Base-by-base conservation (phyloP, 208 protist species). In the Leptomonas pyrrhocoris region DNA sequence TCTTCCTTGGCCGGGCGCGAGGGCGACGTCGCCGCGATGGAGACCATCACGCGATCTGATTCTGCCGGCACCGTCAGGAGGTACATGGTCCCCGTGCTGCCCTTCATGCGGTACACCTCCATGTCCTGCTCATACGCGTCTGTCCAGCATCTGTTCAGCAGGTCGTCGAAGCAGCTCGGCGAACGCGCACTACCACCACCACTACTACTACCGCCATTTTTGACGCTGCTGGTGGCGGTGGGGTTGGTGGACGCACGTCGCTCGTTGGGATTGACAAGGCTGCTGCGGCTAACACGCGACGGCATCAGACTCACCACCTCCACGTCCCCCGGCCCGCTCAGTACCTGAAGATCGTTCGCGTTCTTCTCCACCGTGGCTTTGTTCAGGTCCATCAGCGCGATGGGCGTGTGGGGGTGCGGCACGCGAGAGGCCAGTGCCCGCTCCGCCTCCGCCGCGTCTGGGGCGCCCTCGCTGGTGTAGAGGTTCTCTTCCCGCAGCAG, bases 91-190 rank as follows among this genome's bases (percentile, higher is more conserved):
- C 70, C 69, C 34, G 69, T 69, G 30, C 67, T 50, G 59, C 59
- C 69, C 34, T 85, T 61, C 50, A 81, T 65, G 23, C 80, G 80
- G 71, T 81, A 80, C 9, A 85, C 80, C 46, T 79, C 64, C 46
- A 50, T 43, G 60, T 73, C 65, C 25, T 63, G 43, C 31, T 57
- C n/a, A 34, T 50, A 40, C 23, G 70, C 53, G 18, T 64, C 60
- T 1, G 53, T 42, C 53, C 43, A 68, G 55, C 70, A 64, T 15
- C 12, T 21, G 50, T 23, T 50, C n/a, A 68, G 67, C 31, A 73
- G 27, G 13, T 64, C 48, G 27, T 57, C 55, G 36, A 59, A 58
- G 54, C 12, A 27, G 51, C 45, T 38, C 2, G 51, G 19, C 4
- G 18, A 2, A 16, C 36, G 31, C 1, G 2, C 58, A 6, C 43